These are phyloP conservation scores for Pistacia vera DNA, from an alignment of 345 rosid genomes.

Conservation along the genomic window DNA sequence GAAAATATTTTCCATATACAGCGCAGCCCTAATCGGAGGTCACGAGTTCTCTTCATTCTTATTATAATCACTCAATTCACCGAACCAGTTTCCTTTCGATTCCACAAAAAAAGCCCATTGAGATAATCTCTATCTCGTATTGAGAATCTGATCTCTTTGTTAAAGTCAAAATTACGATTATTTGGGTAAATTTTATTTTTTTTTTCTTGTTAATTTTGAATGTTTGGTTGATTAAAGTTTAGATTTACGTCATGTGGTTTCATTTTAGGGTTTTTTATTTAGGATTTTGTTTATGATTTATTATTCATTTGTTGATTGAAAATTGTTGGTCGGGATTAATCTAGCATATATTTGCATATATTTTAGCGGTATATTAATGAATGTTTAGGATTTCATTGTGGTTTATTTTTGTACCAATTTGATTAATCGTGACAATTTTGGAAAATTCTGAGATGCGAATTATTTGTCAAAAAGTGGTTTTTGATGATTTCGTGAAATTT, in stretches of 20 bases:
- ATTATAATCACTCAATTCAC: neutral
- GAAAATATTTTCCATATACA: neutral
- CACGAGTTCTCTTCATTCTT: neutral
- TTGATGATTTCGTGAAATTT: neutral
- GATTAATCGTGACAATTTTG: neutral
- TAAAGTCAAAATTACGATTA: neutral
- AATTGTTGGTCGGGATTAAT: neutral
- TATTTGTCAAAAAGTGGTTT: too few species aligned
- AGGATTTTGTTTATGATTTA: neutral
- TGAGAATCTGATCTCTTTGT: neutral
- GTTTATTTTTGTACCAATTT: neutral
- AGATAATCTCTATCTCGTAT: neutral
- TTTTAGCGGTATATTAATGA: too few species aligned
- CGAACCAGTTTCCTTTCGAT: neutral
- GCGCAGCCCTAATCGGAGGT: conserved; percentile 2
- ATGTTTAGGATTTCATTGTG: neutral
- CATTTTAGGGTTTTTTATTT: neutral
- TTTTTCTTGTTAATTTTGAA: neutral
- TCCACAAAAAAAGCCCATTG: neutral
- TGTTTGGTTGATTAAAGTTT: neutral
- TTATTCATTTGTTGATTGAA: too few species aligned
- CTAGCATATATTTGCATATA: neutral
- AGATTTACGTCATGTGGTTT: neutral
- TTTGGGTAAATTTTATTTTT: neutral
- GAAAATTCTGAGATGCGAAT: too few species aligned